These are phyloP conservation scores for Aspergillus brunneoviolaceus DNA, from an alignment of 2,329 filamentous ascomycete genomes.

Conservation along the genomic window DNA sequence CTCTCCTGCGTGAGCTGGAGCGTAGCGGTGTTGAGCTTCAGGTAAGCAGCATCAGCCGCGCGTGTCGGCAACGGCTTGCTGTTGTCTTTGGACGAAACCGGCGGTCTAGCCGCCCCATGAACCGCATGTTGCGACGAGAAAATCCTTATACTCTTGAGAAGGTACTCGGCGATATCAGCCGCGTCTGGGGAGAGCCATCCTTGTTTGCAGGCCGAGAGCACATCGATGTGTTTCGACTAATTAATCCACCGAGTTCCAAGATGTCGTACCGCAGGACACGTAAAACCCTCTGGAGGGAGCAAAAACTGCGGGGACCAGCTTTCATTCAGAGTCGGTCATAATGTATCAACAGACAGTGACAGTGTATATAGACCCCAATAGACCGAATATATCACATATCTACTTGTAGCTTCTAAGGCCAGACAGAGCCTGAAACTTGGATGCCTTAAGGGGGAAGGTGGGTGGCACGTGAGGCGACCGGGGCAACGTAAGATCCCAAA, in stretches of 20 bases:
- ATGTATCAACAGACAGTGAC: neutral
- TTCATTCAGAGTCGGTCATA: neutral
- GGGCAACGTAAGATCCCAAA: neutral
- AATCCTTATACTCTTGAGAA: constrained; percentile 35
- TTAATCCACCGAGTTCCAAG: constrained; percentile 11
- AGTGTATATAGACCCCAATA: neutral
- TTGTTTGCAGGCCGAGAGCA: constrained; percentile 29
- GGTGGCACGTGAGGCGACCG: neutral
- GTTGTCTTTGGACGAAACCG: constrained; percentile 36
- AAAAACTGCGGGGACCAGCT: neutral
- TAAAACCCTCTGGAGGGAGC: constrained; percentile 4
- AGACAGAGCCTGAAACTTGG: too few relatives aligned
- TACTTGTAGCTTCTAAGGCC: too few relatives aligned
- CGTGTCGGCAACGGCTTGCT: constrained; percentile 38
- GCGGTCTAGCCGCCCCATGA: constrained; percentile 32
- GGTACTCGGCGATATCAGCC: constrained; percentile 34
- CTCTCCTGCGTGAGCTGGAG: constrained; percentile 41
- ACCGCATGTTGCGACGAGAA: constrained; percentile 36
- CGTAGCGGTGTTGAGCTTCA: constrained; percentile 36
- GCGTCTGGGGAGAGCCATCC: constrained; percentile 33
- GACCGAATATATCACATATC: too few relatives aligned
- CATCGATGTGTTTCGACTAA: constrained; percentile 20
- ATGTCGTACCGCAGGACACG: constrained; percentile 7
- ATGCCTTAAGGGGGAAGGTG: too few relatives aligned
- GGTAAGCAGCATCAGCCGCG: constrained; percentile 28